Evolutionary conservation across 106 monocot species (phyloP).

Genomic region (Dendrobium catenatum): DNA sequence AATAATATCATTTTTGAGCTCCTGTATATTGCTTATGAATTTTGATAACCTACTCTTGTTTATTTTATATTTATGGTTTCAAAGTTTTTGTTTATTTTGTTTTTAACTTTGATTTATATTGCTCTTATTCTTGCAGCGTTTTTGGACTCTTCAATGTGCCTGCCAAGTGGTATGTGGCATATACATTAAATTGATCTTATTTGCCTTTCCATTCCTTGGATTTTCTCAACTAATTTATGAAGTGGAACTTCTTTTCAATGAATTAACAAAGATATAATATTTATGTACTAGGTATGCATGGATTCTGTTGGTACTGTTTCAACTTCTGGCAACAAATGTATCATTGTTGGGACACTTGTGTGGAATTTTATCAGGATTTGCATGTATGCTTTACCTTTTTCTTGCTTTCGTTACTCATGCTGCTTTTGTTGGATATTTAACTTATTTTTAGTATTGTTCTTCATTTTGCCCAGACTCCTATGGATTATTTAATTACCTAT

Average conservation of each 20-base stretch:
- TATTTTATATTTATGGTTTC: not conserved
- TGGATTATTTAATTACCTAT: conserved; percentile 78
- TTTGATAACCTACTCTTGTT: not conserved
- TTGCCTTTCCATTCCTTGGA: not conserved
- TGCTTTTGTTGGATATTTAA: not conserved
- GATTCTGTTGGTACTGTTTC: conserved; percentile 89
- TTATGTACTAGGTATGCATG: conserved; percentile 70
- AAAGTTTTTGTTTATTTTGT: not conserved
- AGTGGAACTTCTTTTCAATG: not conserved
- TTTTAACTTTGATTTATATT: not conserved
- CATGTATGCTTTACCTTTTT: conserved; percentile 51
- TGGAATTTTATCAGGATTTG: conserved; percentile 97
- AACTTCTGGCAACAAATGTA: conserved; percentile 79
- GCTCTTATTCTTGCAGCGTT: conserved; percentile 49
- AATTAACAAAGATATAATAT: not conserved
- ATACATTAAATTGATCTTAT: conserved; percentile 9
- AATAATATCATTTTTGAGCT: not conserved
- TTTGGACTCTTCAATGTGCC: conserved; percentile 98
- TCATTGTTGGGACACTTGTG: conserved; percentile 91
- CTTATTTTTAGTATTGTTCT: conserved; percentile 8
- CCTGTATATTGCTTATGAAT: not conserved
- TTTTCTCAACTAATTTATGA: not conserved
- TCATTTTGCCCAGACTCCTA: conserved; percentile 54
- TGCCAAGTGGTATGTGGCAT: conserved; percentile 56
- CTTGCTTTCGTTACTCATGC: conserved; percentile 4